Evolutionary conservation across 805 yeast genomes (phyloP).

Genomic region (Clavispora carvajalis): DNA sequence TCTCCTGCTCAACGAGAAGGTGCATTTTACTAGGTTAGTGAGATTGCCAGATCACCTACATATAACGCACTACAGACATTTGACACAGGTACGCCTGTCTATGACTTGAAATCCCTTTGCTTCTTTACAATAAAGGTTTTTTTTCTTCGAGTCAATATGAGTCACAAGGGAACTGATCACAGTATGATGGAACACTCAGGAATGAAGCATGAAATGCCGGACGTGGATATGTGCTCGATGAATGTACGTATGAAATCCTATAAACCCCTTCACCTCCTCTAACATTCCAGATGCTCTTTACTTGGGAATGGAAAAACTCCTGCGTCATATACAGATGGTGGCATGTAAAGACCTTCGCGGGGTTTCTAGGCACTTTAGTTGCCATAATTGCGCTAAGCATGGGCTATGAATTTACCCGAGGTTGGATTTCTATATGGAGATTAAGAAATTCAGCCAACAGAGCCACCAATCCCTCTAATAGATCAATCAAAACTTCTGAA

Average conservation of each 20-base stretch:
- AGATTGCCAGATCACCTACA: too few relatives aligned
- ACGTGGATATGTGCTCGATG: slow-evolving; percentile 46
- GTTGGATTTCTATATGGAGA: slow-evolving; percentile 26
- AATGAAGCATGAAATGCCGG: slow-evolving; percentile 20
- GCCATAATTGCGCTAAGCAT: slow-evolving; percentile 45
- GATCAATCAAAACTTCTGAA: slow-evolving; percentile 7
- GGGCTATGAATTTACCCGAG: slow-evolving; percentile 56
- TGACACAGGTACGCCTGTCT: too few relatives aligned
- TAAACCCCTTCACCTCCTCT: neutral
- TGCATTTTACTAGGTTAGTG: too few relatives aligned
- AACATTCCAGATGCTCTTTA: slow-evolving; percentile 55
- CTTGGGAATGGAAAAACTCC: slow-evolving; percentile 70
- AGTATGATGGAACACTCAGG: slow-evolving; percentile 2
- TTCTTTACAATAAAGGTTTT: too few relatives aligned
- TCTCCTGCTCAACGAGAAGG: too few relatives aligned
- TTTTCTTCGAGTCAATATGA: too few relatives aligned
- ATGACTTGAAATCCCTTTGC: too few relatives aligned
- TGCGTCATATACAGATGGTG: slow-evolving; percentile 77
- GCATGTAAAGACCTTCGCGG: slow-evolving; percentile 56
- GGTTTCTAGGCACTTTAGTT: slow-evolving; percentile 48
- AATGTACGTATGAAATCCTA: slow-evolving; percentile 40
- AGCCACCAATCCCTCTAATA: neutral
- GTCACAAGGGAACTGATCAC: slow-evolving; percentile 12
- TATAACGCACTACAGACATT: too few relatives aligned
- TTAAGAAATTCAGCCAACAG: slow-evolving; percentile 1